Conservation (phyloP, 2,329 filamentous ascomycete species). For the Mollisia scopiformis region DNA sequence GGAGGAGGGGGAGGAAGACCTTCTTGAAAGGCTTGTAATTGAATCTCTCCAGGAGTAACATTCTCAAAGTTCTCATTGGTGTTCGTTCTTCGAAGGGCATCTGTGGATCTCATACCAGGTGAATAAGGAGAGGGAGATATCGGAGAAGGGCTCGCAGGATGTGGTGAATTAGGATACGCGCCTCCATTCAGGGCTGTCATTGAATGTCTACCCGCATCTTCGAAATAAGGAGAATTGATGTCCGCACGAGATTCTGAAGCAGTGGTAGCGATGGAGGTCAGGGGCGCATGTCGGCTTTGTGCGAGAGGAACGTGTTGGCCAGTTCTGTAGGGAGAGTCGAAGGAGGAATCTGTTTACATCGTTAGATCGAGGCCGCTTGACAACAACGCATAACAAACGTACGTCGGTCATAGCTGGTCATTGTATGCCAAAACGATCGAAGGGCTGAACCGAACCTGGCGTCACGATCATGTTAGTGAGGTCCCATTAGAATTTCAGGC, state of each 20-base stretch:
- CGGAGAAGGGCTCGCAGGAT: constrained; percentile 58
- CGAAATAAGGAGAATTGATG: constrained; percentile 76
- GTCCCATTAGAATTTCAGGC: constrained; percentile 14
- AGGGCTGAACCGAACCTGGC: constrained; percentile 68
- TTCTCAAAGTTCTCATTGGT: constrained; percentile 71
- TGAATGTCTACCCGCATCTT: constrained; percentile 64
- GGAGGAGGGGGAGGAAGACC: constrained; percentile 89
- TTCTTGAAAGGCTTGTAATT: constrained; percentile 94
- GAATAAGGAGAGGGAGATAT: constrained; percentile 82
- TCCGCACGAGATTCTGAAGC: constrained; percentile 88
- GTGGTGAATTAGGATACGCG: constrained; percentile 53
- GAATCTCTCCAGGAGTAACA: constrained; percentile 79
- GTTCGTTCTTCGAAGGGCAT: constrained; percentile 65
- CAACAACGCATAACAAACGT: constrained; percentile 40
- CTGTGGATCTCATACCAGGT: constrained; percentile 82
- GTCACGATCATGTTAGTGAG: constrained; percentile 37
- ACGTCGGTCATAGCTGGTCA: constrained; percentile 73
- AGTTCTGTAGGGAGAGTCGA: constrained; percentile 90
- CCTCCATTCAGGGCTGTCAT: constrained; percentile 54
- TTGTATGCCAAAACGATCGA: constrained; percentile 91
- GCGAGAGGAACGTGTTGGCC: constrained; percentile 88
- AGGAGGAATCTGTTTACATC: constrained; percentile 73
- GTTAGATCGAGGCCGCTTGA: constrained; percentile 45
- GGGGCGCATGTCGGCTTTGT: constrained; percentile 77
- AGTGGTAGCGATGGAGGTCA: constrained; percentile 84